Evolutionary conservation across 2,329 filamentous ascomycete species (phyloP), one percentile per base, ranked within the genome.

Genomic region (Exophiala aquamarina): DNA sequence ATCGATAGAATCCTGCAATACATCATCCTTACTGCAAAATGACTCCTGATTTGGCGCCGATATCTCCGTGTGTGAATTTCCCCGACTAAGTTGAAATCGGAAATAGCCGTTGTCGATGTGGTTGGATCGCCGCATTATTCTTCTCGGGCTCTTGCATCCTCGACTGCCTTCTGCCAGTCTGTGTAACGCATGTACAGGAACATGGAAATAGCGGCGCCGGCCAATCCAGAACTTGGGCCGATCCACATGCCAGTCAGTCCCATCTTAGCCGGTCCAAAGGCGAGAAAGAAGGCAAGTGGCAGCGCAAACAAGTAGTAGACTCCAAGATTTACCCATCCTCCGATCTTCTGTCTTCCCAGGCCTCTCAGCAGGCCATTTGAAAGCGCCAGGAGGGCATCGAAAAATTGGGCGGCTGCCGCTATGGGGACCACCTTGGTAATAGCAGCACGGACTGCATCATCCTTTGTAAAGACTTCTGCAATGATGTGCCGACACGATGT

Each of bases 281-380:
- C 84, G 0, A 83, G 76, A 4, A 75, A 78, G 51, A 92, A 83
- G 5, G 82, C 85, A 19, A 92, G 75, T 1, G 89, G 89, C 61
- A 94, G 70, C 0, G 86, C 89, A 13, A 94, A 76, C 20, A 81
- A 66, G 64, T 94, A 95, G 67, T 94, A 93, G 4, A 83, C 81
- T 23, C 86, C 77, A 4, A 94, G 68, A 60, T 89, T 91, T 10
- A 87, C 82, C 59, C 88, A 92, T 0, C 89, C 88, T 11, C 89
- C 89, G 46, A 94, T 82, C 51, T 85, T 81, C 66, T 94, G 89
- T 52, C 85, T 80, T 3, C 89, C 89, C 15, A 94, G 77, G 5
- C 89, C 89, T 29, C 89, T 76, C 36, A 94, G 73, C 21, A 94
- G 72, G 7, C 87, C 89, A 60, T 89, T 87, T 28, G 84, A 86